Base-by-base conservation (phyloP, 202 grass and related monocot genomes). In the Setaria viridis region DNA sequence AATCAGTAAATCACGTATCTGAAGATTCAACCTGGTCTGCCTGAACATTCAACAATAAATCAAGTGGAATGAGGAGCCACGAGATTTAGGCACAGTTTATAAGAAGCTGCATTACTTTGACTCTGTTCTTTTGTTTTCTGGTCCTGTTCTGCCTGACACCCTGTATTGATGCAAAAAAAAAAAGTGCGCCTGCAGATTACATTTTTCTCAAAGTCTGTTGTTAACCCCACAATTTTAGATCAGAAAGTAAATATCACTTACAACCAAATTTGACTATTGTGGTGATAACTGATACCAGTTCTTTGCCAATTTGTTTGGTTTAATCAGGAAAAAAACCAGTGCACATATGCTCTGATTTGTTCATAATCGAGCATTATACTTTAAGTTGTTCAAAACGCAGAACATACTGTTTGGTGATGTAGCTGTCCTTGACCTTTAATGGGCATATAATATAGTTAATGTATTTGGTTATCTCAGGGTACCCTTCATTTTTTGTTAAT, bases 131-230 rank as follows among this genome's bases (percentile, higher is more conserved):
- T 37, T 56, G 11, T 46, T 59, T 66, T 41, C 16, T 17, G 4
- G 5, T 16, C 21, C 5, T 56, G 29, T 74, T 21, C 39, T 78
- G 11, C 20, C 17, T 70, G 66, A 29, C 16, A 48, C 4, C 0
- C 67, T 13, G 9, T 67, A 56, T 6, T 34, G 6, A 9, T 45
- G 21, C 10, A 14, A 33, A 30, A 68, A 14, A 33, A 30, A 68
- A 57, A 19, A 3, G 9, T 25, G 13, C 17, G 9, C 66, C 62
- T 86, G 7, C 58, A 16, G 72, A 39, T 54, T 72, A 6, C 2
- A 72, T 53, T 79, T 62, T 62, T 15, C 42, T 43, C n/a, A 35
- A 34, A 74, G 16, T 56, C 14, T 48, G 16, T 58, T 78, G 76
- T 47, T 62, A 32, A 14, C 20, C 57, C 19, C 37, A 7, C 6